A percentile compares a stretch with the other conserved stretches of the same genome.
Evolutionary conservation across 2,329 filamentous ascomycete genomes (phyloP).

Genomic region (Mycogone perniciosa): DNA sequence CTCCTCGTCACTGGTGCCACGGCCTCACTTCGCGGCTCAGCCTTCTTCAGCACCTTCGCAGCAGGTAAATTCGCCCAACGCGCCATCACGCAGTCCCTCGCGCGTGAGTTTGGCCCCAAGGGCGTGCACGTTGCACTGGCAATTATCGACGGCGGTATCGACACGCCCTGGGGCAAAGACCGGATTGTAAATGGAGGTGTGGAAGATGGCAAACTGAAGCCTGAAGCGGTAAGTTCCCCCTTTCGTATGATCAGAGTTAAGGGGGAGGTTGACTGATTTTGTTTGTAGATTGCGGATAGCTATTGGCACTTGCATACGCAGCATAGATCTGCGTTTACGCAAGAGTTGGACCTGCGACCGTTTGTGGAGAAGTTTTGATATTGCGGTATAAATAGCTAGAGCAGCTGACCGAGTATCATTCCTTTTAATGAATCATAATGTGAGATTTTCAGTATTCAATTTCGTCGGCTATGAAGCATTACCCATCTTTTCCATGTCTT

Average conservation of each 20-base stretch:
- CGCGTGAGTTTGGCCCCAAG: constrained; percentile 76
- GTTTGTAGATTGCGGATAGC: constrained; percentile 68
- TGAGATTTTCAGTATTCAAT: no score
- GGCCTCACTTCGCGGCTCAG: constrained; percentile 66
- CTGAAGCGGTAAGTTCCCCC: constrained; percentile 59
- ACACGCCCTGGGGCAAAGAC: constrained; percentile 64
- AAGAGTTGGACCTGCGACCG: constrained; percentile 74
- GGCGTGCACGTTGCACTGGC: constrained; percentile 80
- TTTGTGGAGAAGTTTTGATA: constrained; percentile 75
- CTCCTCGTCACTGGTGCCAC: constrained; percentile 85
- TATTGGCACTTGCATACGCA: constrained; percentile 85
- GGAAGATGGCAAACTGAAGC: constrained; percentile 59
- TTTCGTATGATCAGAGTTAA: no score
- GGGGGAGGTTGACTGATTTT: neutral
- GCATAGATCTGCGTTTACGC: constrained; percentile 70
- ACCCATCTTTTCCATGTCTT: no score
- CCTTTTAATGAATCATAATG: no score
- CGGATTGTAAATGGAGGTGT: constrained; percentile 37
- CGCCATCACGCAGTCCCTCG: constrained; percentile 66
- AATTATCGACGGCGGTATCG: constrained; percentile 79
- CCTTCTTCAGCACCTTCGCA: constrained; percentile 64
- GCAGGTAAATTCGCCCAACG: constrained; percentile 74
- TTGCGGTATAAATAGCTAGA: neutral
- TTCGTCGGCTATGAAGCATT: no score
- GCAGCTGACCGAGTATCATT: neutral